phyloP scores from a whole-genome alignment of 2,329 filamentous ascomycete species.

The Thelonectria rubi region DNA sequence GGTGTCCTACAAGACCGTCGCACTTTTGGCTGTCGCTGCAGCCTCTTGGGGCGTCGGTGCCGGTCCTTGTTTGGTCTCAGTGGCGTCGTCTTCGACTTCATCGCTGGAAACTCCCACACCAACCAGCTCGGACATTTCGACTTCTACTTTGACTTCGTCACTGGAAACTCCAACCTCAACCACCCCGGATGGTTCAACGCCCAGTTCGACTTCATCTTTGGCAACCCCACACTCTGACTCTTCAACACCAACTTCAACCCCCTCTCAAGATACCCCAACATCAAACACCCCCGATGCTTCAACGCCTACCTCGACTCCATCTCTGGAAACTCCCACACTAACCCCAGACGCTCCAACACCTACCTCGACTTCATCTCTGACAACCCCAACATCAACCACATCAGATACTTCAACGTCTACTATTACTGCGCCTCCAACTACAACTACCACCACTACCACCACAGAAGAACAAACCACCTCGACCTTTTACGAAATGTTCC shows the following conservation, averaged over 20 bases:
- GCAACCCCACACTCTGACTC: not conserved
- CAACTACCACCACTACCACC: not conserved
- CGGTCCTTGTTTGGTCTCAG: not conserved
- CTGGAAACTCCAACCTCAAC: not conserved
- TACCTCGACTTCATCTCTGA: not conserved
- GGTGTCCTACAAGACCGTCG: not conserved
- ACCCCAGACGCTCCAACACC: not conserved
- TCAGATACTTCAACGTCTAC: not conserved
- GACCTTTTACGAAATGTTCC: not conserved
- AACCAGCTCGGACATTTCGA: too few relatives aligned
- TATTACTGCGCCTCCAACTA: not conserved
- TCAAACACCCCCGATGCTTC: not conserved
- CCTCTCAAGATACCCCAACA: too few relatives aligned
- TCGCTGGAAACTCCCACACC: not conserved
- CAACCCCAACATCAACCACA: not conserved
- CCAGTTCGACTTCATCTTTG: not conserved
- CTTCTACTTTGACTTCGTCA: not conserved
- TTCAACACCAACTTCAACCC: too few relatives aligned
- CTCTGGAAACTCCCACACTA: not conserved
- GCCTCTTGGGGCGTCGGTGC: constrained; percentile 8
- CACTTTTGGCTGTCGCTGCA: not conserved
- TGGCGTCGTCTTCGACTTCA: not conserved
- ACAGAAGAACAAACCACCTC: not conserved
- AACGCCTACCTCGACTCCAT: not conserved
- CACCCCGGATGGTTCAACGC: not conserved